Percentiles rank a stretch among this genome's conserved stretches.
phyloP scores from a whole-genome alignment of 2,329 filamentous ascomycete genomes.

The Juglanconis oblonga region DNA sequence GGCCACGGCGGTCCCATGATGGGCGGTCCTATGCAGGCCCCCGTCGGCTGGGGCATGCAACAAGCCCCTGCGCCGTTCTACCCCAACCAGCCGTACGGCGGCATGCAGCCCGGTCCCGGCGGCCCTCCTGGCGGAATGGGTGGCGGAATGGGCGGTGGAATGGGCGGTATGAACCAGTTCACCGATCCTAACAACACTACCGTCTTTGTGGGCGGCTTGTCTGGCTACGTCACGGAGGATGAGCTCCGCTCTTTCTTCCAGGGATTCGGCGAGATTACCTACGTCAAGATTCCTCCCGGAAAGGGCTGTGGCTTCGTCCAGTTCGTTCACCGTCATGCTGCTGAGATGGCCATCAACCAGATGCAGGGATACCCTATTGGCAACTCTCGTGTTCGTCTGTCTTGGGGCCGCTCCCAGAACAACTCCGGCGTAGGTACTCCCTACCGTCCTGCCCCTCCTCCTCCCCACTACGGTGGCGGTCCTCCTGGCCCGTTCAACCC shows the following conservation, averaged over 20 bases:
- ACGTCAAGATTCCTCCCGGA: constrained; percentile 98
- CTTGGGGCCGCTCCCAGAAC: constrained; percentile 98
- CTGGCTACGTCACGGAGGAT: constrained; percentile 97
- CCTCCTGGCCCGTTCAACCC: constrained; percentile 44
- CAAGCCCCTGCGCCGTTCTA: constrained; percentile 19
- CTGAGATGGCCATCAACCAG: constrained; percentile 99
- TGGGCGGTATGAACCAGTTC: constrained; percentile 72
- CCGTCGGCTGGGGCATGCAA: constrained; percentile 40
- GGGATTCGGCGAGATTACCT: constrained; percentile 98
- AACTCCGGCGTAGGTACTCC: constrained; percentile 98
- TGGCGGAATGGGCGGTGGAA: neutral
- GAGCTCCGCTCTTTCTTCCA: constrained; percentile 99
- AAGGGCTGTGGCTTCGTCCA: constrained; percentile 99
- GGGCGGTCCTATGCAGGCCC: constrained; percentile 37
- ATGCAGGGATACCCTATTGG: constrained; percentile 99
- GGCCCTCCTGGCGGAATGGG: constrained; percentile 33
- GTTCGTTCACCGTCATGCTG: constrained; percentile 97
- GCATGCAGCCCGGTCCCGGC: constrained; percentile 31
- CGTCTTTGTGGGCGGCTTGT: constrained; percentile 95
- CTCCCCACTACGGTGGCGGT: constrained; percentile 47
- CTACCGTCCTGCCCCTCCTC: constrained; percentile 84
- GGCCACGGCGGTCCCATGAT: constrained; percentile 37
- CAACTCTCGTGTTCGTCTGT: constrained; percentile 94
- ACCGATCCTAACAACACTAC: constrained; percentile 99
- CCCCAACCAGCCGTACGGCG: constrained; percentile 18